Base-by-base conservation (phyloP, 371 early-diverging fungal genomes). In the Homolaphlyctis polyrhiza region DNA sequence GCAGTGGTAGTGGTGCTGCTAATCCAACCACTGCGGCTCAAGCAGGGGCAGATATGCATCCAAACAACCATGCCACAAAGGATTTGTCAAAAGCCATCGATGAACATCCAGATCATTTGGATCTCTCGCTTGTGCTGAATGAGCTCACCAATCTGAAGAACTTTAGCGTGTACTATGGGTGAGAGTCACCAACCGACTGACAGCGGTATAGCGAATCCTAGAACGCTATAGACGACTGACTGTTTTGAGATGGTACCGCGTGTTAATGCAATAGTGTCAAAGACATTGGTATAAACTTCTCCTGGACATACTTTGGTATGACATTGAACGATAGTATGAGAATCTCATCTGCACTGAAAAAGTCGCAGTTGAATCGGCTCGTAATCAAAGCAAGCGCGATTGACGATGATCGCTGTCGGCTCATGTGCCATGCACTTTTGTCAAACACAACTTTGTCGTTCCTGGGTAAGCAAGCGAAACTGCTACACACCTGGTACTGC, bases 271-370 rank as follows among this genome's bases (percentile, higher is more conserved):
- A 8, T 33, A 80, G 80, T 3, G 71, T 77, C 1, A 66, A 69
- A 18, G 78, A 80, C 51, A 75, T 75, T 61, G 78, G 78, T 1
- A 80, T 80, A 25, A 65, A 77, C 34, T 80, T 80, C 57, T 34
- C 61, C 14, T 77, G 80, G 75, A 61, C 62, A 27, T 51, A 68
- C 25, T 75, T 75, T 70, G 76, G 75, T 8, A 76, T 79, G 80
- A 76, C 80, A 1, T 48, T 78, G 21, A 74, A 66, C 50, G 78
- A 78, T 57, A 65, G 72, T 47, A 60, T 66, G 8, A 32, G 8
- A 0, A 65, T 78, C n/a, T 64, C 0, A 35, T 72, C 3, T 64
- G 65, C 36, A 21, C 51, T 32, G 55, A 29, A 11, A 33, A 27
- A 0, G 58, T 57, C 33, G 8, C 2, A 11, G 30, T 64, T 74